These are phyloP conservation scores for Aulographum hederae DNA, from an alignment of 2,329 filamentous ascomycete genomes.

Conservation along the genomic window DNA sequence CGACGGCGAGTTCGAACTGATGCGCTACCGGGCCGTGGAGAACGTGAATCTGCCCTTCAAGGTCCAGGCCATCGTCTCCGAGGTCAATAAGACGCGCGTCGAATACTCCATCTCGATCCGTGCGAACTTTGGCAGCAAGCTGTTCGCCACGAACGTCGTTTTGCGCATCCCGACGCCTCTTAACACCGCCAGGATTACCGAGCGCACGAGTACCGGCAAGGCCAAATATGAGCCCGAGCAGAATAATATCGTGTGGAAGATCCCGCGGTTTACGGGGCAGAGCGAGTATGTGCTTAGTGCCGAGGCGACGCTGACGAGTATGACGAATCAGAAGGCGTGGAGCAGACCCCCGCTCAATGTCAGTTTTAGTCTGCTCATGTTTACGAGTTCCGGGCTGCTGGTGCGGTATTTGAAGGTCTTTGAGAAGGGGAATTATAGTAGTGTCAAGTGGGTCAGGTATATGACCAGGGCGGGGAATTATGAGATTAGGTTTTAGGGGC, in stretches of 20 bases:
- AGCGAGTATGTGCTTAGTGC: constrained; percentile 90
- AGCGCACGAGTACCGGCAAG: constrained; percentile 87
- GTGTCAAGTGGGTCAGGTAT: constrained; percentile 97
- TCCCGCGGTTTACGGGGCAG: constrained; percentile 94
- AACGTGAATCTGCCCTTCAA: constrained; percentile 99
- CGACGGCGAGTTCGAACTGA: constrained; percentile 94
- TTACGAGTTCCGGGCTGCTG: constrained; percentile 81
- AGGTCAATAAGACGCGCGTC: constrained; percentile 90
- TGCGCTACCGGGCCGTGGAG: constrained; percentile 95
- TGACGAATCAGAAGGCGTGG: constrained; percentile 98
- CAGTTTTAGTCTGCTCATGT: constrained; percentile 92
- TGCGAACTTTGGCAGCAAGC: constrained; percentile 88
- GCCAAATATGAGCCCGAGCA: constrained; percentile 97
- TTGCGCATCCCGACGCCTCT: constrained; percentile 88
- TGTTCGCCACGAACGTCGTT: constrained; percentile 93
- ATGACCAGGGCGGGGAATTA: constrained; percentile 98
- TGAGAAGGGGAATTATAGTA: constrained; percentile 97
- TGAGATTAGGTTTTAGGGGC: constrained; percentile 94
- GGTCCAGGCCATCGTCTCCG: constrained; percentile 95
- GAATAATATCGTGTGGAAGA: constrained; percentile 98
- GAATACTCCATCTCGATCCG: constrained; percentile 97
- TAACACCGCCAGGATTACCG: constrained; percentile 86
- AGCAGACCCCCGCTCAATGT: constrained; percentile 80
- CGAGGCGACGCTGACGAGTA: constrained; percentile 81
- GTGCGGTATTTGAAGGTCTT: constrained; percentile 97